A percentile compares a stretch with the other conserved stretches of the same genome.
Conservation (phyloP, 2,329 filamentous ascomycete genomes). For the Trichoderma sp. region DNA sequence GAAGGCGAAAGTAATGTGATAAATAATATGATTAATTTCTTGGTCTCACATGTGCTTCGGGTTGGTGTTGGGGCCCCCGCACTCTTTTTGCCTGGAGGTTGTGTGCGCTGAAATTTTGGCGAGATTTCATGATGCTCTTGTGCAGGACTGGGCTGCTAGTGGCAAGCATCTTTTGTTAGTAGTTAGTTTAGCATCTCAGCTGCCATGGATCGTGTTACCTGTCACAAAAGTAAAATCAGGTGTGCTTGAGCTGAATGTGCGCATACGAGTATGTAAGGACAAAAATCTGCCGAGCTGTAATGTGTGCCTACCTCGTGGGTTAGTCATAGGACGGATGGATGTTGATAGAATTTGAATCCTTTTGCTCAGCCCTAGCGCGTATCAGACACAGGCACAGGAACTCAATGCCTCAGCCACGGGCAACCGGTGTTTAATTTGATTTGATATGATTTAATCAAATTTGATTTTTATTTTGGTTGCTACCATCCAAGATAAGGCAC, state of each 20-base stretch:
- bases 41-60: constrained; percentile 1
- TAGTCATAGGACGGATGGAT: background rate
- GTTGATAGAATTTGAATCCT: background rate
- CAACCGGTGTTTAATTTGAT: background rate
- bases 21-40: constrained; percentile 4
- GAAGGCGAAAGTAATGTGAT: background rate
- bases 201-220: background rate
- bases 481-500: background rate
- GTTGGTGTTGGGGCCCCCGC: background rate
- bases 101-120: background rate
- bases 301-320: background rate
- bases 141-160: background rate
- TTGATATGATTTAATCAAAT: background rate
- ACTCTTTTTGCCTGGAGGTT: background rate
- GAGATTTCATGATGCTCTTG: background rate
- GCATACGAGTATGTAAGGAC: background rate
- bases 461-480: background rate
- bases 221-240: background rate
- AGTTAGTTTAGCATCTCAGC: background rate
- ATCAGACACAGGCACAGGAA: background rate
- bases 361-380: background rate
- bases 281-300: background rate
- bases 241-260: background rate
- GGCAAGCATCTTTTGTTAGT: background rate
- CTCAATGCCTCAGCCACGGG: background rate